Percentiles rank a stretch among this genome's conserved stretches.
Conservation (phyloP, 345 rosid species). For the Psidium guajava region DNA sequence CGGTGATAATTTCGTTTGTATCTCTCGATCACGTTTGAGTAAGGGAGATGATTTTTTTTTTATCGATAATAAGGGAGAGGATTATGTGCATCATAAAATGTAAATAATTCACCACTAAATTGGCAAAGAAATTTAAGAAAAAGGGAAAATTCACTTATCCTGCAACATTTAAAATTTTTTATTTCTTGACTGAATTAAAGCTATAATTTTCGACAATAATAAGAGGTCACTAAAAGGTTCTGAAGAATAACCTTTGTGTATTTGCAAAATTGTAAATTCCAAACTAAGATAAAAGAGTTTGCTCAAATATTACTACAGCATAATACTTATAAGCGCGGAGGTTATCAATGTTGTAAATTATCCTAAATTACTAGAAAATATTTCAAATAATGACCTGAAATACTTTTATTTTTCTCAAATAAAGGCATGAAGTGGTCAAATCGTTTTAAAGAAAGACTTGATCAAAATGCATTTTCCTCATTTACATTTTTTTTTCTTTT, state of each 20-base stretch:
- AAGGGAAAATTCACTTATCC: not conserved
- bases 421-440: too few species aligned
- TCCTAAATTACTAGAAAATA: too few species aligned
- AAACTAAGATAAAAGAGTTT: not conserved
- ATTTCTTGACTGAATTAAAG: not conserved
- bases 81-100: not conserved
- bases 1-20: not conserved
- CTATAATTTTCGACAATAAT: not conserved
- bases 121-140: not conserved
- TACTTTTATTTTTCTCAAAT: too few species aligned
- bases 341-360: not conserved
- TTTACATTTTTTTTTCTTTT: too few species aligned
- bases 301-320: not conserved
- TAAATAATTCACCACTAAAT: not conserved
- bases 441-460: too few species aligned
- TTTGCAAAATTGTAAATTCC: not conserved
- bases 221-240: not conserved
- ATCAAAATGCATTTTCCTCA: too few species aligned
- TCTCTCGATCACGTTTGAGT: not conserved
- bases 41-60: not conserved
- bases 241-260: not conserved
- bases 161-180: too few species aligned
- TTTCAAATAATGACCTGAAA: too few species aligned
- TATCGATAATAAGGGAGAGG: not conserved
- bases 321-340: not conserved